These are phyloP conservation scores for Sporothrix curviconia DNA, from an alignment of 2,329 filamentous ascomycete genomes.

Conservation along the genomic window DNA sequence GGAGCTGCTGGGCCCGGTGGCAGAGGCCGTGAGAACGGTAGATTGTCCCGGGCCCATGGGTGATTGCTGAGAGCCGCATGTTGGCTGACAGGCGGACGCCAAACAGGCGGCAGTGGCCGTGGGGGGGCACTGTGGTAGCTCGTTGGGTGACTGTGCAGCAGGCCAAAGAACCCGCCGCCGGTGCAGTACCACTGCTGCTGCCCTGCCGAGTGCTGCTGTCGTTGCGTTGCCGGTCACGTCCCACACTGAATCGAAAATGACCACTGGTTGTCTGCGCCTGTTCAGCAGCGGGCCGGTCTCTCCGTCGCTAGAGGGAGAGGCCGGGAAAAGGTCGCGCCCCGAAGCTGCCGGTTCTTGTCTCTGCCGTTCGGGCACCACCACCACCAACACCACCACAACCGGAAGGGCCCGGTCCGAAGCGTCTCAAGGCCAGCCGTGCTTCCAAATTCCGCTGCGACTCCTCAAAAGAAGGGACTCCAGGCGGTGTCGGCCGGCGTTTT, in stretches of 20 bases:
- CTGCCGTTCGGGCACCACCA: background rate
- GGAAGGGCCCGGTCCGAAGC: background rate
- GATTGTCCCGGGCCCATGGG: constrained; percentile 8
- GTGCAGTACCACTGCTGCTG: background rate
- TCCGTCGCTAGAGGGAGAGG: background rate
- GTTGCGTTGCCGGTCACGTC: background rate
- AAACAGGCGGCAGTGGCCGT: background rate
- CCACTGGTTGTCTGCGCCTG: background rate
- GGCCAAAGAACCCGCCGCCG: background rate
- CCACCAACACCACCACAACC: too few species aligned
- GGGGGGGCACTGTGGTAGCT: background rate
- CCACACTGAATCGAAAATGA: background rate
- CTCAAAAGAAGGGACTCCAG: constrained; percentile 19
- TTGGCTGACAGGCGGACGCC: constrained; percentile 20
- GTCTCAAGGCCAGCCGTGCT: constrained; percentile 7
- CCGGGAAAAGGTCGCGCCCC: background rate
- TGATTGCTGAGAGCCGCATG: constrained; percentile 15
- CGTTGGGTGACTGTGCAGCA: background rate
- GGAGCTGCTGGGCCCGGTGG: background rate
- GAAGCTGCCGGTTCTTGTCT: background rate
- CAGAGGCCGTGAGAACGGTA: background rate
- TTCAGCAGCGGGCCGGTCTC: background rate
- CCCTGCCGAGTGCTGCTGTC: background rate
- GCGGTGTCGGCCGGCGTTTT: constrained; percentile 17
- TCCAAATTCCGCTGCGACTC: constrained; percentile 4